Conservation (phyloP, 2,329 filamentous ascomycete genomes). For the Daldinia eschscholtzii region DNA sequence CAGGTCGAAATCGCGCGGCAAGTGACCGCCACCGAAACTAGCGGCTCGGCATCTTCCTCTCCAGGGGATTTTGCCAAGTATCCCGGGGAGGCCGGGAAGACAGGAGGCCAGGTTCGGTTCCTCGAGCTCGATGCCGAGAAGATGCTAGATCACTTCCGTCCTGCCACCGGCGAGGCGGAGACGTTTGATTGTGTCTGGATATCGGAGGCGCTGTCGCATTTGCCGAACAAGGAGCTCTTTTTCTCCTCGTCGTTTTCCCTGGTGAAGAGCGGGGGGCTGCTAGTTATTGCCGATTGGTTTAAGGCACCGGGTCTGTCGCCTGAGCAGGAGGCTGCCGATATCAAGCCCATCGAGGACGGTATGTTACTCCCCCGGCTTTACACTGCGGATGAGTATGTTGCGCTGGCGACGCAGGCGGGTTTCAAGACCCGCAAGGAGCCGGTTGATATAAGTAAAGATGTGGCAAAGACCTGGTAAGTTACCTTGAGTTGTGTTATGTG, state of each 20-base stretch:
- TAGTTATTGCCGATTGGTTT: constrained; percentile 73
- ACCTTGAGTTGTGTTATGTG: background rate
- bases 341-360: constrained; percentile 71
- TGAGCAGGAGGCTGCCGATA: constrained; percentile 61
- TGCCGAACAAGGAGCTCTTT: constrained; percentile 70
- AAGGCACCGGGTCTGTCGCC: constrained; percentile 61
- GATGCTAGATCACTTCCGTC: constrained; percentile 66
- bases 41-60: constrained; percentile 13
- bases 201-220: constrained; percentile 71
- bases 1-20: constrained; percentile 70
- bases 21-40: constrained; percentile 57
- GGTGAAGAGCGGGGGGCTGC: constrained; percentile 57
- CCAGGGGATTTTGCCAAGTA: constrained; percentile 16
- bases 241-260: constrained; percentile 65
- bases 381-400: constrained; percentile 65
- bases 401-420: constrained; percentile 62
- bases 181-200: constrained; percentile 71
- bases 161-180: constrained; percentile 36
- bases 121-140: constrained; percentile 72
- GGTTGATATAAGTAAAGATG: constrained; percentile 69
- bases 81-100: constrained; percentile 15
- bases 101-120: constrained; percentile 61
- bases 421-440: constrained; percentile 61
- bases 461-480: constrained; percentile 70
- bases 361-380: constrained; percentile 71